phyloP scores from a whole-genome alignment of 2,329 filamentous ascomycete species.

The Hortaea sp. region DNA sequence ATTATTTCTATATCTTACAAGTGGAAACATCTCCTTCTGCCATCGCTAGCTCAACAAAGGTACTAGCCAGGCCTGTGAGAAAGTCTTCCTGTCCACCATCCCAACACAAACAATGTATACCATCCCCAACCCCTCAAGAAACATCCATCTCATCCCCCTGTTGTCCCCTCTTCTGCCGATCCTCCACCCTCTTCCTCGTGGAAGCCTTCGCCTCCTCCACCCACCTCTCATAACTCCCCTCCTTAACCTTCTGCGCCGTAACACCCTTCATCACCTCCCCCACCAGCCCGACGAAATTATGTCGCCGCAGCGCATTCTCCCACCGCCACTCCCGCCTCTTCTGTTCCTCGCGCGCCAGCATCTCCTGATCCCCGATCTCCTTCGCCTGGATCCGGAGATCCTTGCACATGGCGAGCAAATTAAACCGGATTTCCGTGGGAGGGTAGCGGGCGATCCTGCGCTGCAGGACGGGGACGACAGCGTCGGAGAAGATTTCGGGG shows the following conservation, averaged over 20 bases:
- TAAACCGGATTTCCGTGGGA: conserved; percentile 82
- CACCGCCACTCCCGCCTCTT: conserved; percentile 84
- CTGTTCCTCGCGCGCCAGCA: conserved; percentile 66
- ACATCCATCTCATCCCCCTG: conserved; percentile 31
- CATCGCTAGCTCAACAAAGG: no score
- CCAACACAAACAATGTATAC: not conserved
- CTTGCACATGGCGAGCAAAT: conserved; percentile 82
- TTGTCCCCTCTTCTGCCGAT: conserved; percentile 31
- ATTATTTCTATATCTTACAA: no score
- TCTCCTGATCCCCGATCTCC: conserved; percentile 73
- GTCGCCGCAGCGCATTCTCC: conserved; percentile 83
- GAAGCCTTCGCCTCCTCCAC: conserved; percentile 55
- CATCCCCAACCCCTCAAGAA: conserved; percentile 11
- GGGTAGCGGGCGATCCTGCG: conserved; percentile 78
- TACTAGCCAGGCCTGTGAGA: no score
- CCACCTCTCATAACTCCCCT: conserved; percentile 61
- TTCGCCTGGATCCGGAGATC: conserved; percentile 68
- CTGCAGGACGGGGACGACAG: conserved; percentile 79
- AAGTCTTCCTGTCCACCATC: no score
- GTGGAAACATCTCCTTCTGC: no score
- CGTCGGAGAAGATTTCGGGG: conserved; percentile 61
- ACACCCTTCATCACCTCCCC: conserved; percentile 84
- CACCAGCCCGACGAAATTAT: conserved; percentile 95
- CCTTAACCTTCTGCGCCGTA: conserved; percentile 59
- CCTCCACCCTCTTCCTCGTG: conserved; percentile 41